Base-by-base conservation (phyloP, 148 eudicot genomes). In the Euryodendron excelsum region DNA sequence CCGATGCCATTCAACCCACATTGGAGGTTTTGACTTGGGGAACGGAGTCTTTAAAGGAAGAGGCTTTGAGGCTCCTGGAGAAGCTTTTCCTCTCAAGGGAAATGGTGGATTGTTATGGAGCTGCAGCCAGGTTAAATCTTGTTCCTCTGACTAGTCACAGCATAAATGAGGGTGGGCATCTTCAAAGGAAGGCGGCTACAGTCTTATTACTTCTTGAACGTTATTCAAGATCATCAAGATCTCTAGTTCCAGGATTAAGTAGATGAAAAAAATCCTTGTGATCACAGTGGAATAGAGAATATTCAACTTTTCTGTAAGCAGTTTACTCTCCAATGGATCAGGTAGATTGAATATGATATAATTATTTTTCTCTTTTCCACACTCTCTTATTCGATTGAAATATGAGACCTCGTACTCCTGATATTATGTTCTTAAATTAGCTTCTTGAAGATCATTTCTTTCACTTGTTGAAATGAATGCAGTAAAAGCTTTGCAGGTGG, bases 21-120 rank as follows among this genome's bases (percentile, higher is more conserved):
- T 65, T 86, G 39, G 84, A 80, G 18, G 86, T 83, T 69, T 77
- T 86, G 78, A 65, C 31, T 27, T 86, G 88, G 88, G 88, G 84
- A 18, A 79, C 82, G 0, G 80, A 79, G 34, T 81, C 84, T 18
- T 50, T 85, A 69, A 85, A 81, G 69, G 82, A 64, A 44, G 87
- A 85, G 75, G 84, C 78, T 36, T 72, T 86, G 75, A 77, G 74
- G 20, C 72, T 86, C 7, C 34, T 86, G 68, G 86, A 83, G 67
- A 80, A 64, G 33, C 69, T 86, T 4, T 86, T 86, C 66, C 45
- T 52, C 61, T 77, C 82, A 39, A 78, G 36, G 77, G 88, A 86
- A 41, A 83, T 86, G 84, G 84, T 72, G 9, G 84, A 80, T 2
- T 9, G 28, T 44, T 80, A 86, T 62, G 84, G 88, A 53, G 30